Conservation (phyloP, 2,329 filamentous ascomycete species). For the Penicillium sp. region DNA sequence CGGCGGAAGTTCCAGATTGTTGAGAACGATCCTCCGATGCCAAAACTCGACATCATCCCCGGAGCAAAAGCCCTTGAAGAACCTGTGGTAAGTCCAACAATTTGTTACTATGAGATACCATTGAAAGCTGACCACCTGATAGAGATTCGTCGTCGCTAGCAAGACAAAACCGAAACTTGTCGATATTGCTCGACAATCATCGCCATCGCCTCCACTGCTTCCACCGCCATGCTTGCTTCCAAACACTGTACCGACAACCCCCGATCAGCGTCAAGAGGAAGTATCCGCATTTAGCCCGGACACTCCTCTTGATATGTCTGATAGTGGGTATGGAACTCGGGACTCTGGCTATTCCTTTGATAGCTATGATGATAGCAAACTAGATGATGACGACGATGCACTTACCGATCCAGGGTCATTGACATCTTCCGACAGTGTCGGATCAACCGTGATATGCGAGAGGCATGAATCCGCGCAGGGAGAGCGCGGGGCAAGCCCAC, state of each 20-base stretch:
- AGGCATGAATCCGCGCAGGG: slow-evolving; percentile 21
- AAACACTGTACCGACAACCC: slow-evolving; percentile 35
- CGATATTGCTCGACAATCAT: slow-evolving; percentile 41
- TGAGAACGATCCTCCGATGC: slow-evolving; percentile 34
- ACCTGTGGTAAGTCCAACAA: slow-evolving; percentile 24
- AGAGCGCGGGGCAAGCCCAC: slow-evolving; percentile 17
- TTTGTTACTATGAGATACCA: neutral
- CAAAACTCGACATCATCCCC: slow-evolving; percentile 21
- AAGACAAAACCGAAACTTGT: slow-evolving; percentile 41
- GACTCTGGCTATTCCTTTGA: slow-evolving; percentile 30
- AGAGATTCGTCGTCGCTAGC: slow-evolving; percentile 39
- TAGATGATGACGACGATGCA: slow-evolving; percentile 20
- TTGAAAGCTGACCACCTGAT: slow-evolving; percentile 5
- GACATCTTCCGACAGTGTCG: slow-evolving; percentile 28
- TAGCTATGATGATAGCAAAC: slow-evolving; percentile 26
- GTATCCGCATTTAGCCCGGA: slow-evolving; percentile 44
- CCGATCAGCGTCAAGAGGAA: slow-evolving; percentile 37
- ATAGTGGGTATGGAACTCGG: slow-evolving; percentile 37
- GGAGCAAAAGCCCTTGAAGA: slow-evolving; percentile 22
- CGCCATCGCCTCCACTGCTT: slow-evolving; percentile 24
- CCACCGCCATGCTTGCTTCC: slow-evolving; percentile 24
- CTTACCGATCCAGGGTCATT: slow-evolving; percentile 30
- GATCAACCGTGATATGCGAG: slow-evolving; percentile 29
- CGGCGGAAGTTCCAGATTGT: slow-evolving; percentile 41
- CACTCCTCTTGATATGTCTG: slow-evolving; percentile 38